A percentile compares a stretch with the other conserved stretches of the same genome.
Evolutionary conservation across 129 eudicot species (phyloP).

Genomic region (Flaveria trinervia): DNA sequence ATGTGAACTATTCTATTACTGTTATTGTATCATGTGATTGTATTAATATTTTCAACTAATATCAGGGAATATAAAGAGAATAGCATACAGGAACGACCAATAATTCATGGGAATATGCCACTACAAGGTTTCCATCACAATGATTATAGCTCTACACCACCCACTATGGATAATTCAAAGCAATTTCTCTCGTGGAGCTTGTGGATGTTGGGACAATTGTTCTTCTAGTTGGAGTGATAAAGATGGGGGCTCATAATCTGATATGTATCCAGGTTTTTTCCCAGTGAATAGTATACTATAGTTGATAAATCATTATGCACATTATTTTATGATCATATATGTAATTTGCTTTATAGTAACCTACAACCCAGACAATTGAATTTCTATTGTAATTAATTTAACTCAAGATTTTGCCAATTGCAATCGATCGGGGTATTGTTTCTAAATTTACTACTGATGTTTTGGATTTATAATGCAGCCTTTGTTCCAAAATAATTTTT

Average conservation of each 20-base stretch:
- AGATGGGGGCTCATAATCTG: conserved; percentile 75
- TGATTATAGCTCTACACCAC: conserved; percentile 80
- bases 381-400: conserved; percentile 1
- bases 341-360: not conserved
- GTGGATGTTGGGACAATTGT: conserved; percentile 81
- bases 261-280: conserved; percentile 60
- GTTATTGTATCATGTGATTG: conserved; percentile 18
- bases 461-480: not conserved
- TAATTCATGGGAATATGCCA: conserved; percentile 53
- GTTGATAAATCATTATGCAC: not conserved
- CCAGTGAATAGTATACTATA: conserved; percentile 1
- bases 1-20: conserved; percentile 13
- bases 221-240: conserved; percentile 70
- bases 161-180: conserved; percentile 69
- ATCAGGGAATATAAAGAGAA: conserved; percentile 69
- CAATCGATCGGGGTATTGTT: not conserved
- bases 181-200: conserved; percentile 4
- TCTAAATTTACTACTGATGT: not conserved
- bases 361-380: not conserved
- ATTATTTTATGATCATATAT: not conserved
- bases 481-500: not conserved
- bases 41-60: conserved; percentile 22
- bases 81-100: conserved; percentile 59
- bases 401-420: not conserved
- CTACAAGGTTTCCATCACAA: conserved; percentile 62